A percentile compares a stretch with the other conserved stretches of the same genome.
These are phyloP conservation scores for Ganoderma lingzhi DNA, from an alignment of 1,284 basidiomycete genomes.

Conservation along the genomic window DNA sequence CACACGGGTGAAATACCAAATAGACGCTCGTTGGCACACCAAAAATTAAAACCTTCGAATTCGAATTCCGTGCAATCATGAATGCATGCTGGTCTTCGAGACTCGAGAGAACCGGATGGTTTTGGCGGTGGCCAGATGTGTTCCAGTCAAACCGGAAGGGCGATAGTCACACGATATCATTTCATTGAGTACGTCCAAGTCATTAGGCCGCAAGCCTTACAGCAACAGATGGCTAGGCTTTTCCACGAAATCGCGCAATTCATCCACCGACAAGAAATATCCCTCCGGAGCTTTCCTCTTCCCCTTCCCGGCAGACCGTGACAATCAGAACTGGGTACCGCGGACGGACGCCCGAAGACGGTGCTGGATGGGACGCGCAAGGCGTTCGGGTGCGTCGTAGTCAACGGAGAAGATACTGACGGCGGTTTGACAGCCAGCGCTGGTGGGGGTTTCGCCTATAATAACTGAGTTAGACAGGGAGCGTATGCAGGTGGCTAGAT, in stretches of 20 bases:
- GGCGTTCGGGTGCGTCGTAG: constrained; percentile 38
- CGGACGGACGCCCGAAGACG: constrained; percentile 31
- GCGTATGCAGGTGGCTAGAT: neutral
- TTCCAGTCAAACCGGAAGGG: neutral
- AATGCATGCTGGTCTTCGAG: neutral
- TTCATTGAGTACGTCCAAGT: neutral
- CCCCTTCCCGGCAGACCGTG: neutral
- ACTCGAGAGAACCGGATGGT: neutral
- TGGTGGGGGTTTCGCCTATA: constrained; percentile 38
- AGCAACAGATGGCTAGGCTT: neutral
- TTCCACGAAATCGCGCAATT: neutral
- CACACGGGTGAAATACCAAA: neutral
- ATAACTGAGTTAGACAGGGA: neutral
- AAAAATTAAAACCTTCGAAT: too few relatives aligned
- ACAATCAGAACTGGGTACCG: neutral
- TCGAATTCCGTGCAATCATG: too few relatives aligned
- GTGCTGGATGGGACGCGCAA: constrained; percentile 35
- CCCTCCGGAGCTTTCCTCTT: neutral
- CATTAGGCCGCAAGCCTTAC: neutral
- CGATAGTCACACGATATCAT: neutral
- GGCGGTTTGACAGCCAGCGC: constrained; percentile 36
- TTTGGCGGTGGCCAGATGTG: neutral
- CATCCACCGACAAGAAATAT: neutral
- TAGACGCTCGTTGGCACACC: neutral
- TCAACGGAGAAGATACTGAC: constrained; percentile 42